A percentile compares a stretch with the other conserved stretches of the same genome.
These are phyloP conservation scores for Allium sativum DNA, from an alignment of 106 monocot species.

Conservation along the genomic window DNA sequence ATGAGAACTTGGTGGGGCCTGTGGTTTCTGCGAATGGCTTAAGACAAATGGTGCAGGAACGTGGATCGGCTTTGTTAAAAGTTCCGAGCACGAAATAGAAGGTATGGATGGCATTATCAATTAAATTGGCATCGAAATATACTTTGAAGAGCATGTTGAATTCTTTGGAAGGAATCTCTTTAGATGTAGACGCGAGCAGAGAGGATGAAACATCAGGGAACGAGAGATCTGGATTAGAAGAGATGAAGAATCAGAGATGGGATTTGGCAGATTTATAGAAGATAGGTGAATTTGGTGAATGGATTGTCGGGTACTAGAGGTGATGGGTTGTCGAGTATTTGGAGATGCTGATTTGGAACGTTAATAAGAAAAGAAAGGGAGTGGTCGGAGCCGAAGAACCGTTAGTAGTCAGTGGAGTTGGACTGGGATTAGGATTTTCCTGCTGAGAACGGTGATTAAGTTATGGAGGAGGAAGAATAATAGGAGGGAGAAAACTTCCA, in stretches of 20 bases:
- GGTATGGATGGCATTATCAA: slow-evolving; percentile 26
- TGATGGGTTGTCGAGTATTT: no score
- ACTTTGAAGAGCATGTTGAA: slow-evolving; percentile 74
- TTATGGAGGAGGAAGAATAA: no score
- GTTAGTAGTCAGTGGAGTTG: no score
- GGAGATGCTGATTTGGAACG: no score
- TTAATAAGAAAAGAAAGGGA: no score
- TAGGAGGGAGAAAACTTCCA: no score
- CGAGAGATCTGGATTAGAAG: slow-evolving; percentile 7
- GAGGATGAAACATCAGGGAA: slow-evolving; percentile 37
- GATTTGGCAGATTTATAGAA: slow-evolving; percentile 42
- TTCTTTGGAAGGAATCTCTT: slow-evolving; percentile 11
- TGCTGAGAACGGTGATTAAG: no score
- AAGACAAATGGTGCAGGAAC: slow-evolving; percentile 50
- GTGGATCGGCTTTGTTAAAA: slow-evolving; percentile 28
- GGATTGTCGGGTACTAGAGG: slow-evolving; percentile 4
- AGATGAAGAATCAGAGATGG: slow-evolving; percentile 30
- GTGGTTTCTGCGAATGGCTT: slow-evolving; percentile 17
- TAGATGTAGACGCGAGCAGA: slow-evolving; percentile 19
- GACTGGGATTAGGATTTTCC: no score
- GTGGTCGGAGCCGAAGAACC: no score
- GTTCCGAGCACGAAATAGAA: slow-evolving; percentile 38
- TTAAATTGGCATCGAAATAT: slow-evolving; percentile 41
- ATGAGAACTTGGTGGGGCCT: slow-evolving; percentile 18
- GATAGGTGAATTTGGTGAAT: slow-evolving; percentile 22